phyloP scores from a whole-genome alignment of 2,329 filamentous ascomycete species.

The Calonectria ilicicola region DNA sequence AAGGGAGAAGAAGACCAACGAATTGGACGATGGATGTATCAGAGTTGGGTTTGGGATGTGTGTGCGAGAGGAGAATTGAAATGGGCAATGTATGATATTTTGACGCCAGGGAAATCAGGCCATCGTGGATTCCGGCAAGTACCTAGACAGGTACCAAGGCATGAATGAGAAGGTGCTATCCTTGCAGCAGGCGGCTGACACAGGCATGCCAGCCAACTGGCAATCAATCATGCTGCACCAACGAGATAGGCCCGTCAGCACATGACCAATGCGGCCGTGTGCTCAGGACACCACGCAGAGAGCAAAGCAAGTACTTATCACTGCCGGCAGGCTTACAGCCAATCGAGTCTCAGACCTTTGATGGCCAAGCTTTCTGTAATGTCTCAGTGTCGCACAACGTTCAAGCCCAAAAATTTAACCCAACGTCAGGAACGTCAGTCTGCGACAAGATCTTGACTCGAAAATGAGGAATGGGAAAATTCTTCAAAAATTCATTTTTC shows the following conservation, averaged over 20 bases:
- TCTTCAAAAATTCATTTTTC: no score
- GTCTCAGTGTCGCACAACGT: background rate
- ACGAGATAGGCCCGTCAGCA: constrained; percentile 7
- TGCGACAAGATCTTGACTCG: no score
- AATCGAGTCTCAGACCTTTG: background rate
- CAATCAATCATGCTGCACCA: constrained; percentile 1
- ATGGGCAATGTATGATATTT: background rate
- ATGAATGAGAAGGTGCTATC: constrained; percentile 15
- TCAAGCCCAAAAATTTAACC: background rate
- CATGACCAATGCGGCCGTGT: constrained; percentile 8
- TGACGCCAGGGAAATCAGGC: constrained; percentile 7
- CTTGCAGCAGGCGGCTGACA: constrained; percentile 2
- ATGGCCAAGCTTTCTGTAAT: background rate
- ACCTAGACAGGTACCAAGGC: background rate
- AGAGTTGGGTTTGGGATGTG: background rate
- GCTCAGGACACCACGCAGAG: background rate
- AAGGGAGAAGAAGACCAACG: background rate
- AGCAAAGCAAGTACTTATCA: background rate
- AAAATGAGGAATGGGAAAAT: no score
- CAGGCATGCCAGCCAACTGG: constrained; percentile 13
- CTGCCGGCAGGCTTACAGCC: background rate
- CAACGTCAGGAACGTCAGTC: no score
- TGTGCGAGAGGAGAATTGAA: background rate
- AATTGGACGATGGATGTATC: background rate
- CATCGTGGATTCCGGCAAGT: background rate